Evolutionary conservation across 2,329 filamentous ascomycete species (phyloP).

Genomic region (Exophiala mesophila): DNA sequence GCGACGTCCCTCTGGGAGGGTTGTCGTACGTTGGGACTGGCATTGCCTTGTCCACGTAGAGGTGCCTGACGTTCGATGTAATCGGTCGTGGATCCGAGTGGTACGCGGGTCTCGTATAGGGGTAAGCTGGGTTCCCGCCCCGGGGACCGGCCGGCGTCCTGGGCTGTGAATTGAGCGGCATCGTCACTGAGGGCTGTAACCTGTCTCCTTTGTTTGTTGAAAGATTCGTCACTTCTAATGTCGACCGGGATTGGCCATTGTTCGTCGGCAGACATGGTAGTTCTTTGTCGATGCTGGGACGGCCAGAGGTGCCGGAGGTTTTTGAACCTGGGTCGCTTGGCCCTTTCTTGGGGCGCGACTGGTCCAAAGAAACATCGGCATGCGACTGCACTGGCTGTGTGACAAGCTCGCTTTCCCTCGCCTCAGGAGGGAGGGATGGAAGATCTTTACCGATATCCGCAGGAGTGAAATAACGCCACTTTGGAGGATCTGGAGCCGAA

Average conservation of each 20-base stretch:
- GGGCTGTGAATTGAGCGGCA: neutral
- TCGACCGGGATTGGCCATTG: constrained; percentile 26
- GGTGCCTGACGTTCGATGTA: neutral
- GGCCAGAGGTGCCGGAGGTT: constrained; percentile 17
- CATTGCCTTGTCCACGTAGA: constrained; percentile 14
- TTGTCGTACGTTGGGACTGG: constrained; percentile 21
- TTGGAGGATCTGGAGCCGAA: constrained; percentile 16
- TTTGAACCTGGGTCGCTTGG: constrained; percentile 11
- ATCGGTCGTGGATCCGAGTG: neutral
- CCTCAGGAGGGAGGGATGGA: constrained; percentile 28
- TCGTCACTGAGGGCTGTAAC: neutral
- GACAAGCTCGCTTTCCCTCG: neutral
- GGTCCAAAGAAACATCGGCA: constrained; percentile 28
- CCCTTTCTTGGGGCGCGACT: constrained; percentile 6
- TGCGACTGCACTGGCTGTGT: neutral
- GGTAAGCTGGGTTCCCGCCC: constrained; percentile 12
- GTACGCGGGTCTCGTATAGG: constrained; percentile 9
- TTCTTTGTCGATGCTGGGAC: constrained; percentile 17
- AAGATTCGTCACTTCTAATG: constrained; percentile 2
- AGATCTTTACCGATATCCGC: constrained; percentile 37
- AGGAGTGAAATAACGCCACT: constrained; percentile 33
- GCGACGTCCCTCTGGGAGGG: constrained; percentile 26
- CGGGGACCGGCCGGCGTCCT: constrained; percentile 10
- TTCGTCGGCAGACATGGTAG: constrained; percentile 26
- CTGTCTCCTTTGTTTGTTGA: neutral